These are phyloP conservation scores for Bauhinia variegata DNA, from an alignment of 306 rosid species.

Conservation along the genomic window DNA sequence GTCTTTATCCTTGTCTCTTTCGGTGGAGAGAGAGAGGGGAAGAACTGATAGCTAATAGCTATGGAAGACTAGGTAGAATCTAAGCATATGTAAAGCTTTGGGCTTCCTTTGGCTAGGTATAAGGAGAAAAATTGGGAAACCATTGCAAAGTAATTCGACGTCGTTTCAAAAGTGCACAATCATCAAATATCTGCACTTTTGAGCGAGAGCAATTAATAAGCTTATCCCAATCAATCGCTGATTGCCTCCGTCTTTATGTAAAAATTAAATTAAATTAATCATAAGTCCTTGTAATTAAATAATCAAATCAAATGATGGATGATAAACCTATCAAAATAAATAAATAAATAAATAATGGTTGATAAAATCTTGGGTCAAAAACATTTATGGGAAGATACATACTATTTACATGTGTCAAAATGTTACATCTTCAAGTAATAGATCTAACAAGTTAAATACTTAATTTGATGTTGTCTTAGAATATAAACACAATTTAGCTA, in stretches of 20 bases:
- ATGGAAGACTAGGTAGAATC: conserved; percentile 37
- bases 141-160: not conserved
- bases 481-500: too few species aligned
- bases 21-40: conserved; percentile 15
- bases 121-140: not conserved
- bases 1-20: conserved; percentile 42
- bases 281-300: too few species aligned
- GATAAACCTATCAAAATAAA: too few species aligned
- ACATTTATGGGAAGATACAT: too few species aligned
- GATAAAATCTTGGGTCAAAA: not conserved
- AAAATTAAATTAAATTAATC: too few species aligned
- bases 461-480: too few species aligned
- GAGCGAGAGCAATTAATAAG: not conserved
- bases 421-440: too few species aligned
- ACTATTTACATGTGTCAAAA: too few species aligned
- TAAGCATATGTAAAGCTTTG: conserved; percentile 37
- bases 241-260: not conserved
- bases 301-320: too few species aligned
- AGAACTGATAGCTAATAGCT: conserved; percentile 7
- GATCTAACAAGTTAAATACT: too few species aligned
- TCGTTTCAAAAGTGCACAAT: not conserved
- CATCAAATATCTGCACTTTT: not conserved
- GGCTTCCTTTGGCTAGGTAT: not conserved
- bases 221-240: not conserved
- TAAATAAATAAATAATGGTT: too few species aligned